Evolutionary conservation across 2,329 filamentous ascomycete genomes (phyloP).

Genomic region (Colletotrichum neosansevieriae): DNA sequence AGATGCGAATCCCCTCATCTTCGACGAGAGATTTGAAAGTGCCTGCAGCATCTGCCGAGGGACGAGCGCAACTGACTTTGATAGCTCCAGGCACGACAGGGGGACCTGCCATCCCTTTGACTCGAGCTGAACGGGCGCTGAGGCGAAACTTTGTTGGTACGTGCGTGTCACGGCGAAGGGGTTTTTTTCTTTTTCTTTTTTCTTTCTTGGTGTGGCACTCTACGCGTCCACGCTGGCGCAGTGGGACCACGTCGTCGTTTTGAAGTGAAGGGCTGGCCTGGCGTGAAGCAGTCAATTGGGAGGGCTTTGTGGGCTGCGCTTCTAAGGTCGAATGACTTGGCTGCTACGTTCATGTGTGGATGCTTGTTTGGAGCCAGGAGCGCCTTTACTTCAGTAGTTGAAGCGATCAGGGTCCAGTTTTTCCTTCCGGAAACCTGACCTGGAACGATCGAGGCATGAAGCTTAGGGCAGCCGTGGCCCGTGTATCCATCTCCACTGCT

Average conservation of each 20-base stretch:
- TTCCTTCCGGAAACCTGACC: background rate
- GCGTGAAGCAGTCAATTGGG: no score
- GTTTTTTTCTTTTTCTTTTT: no score
- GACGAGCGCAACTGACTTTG: conserved; percentile 23
- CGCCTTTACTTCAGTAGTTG: no score
- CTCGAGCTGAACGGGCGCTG: background rate
- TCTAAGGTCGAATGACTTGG: no score
- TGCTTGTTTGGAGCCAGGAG: no score
- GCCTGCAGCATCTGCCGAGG: conserved; percentile 1
- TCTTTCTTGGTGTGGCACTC: no score
- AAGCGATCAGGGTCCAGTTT: no score
- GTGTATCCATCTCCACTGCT: no score
- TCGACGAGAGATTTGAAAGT: background rate
- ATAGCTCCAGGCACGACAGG: background rate
- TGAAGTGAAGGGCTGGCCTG: no score
- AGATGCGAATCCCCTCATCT: conserved; percentile 17
- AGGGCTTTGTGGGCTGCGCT: no score
- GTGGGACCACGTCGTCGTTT: background rate
- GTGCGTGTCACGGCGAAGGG: background rate
- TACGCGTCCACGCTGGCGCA: background rate
- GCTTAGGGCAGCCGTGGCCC: no score
- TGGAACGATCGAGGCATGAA: background rate
- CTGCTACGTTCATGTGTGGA: no score
- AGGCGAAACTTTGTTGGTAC: conserved; percentile 12
- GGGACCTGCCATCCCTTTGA: background rate